phyloP scores from a whole-genome alignment of 2,329 filamentous ascomycete genomes.

The Phialophora chinensis region DNA sequence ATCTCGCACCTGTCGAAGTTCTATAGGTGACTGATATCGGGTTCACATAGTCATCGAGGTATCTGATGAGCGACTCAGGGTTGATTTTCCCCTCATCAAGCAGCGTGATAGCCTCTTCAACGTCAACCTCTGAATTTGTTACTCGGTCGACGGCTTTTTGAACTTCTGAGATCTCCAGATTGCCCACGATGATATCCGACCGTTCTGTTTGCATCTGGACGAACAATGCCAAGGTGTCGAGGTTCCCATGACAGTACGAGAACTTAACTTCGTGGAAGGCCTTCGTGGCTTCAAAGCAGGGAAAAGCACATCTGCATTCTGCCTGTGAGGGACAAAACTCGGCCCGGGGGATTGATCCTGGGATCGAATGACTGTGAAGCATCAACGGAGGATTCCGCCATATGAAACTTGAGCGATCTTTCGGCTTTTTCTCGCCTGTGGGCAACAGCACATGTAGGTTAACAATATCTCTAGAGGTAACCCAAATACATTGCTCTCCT shows the following conservation, averaged over 20 bases:
- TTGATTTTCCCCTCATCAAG: neutral
- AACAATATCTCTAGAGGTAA: neutral
- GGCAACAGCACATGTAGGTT: neutral
- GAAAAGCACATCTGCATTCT: neutral
- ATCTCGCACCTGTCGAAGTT: neutral
- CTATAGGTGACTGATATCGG: neutral
- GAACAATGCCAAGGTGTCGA: neutral
- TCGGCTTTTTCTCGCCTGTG: neutral
- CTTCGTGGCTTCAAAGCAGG: neutral
- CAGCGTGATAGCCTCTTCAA: neutral
- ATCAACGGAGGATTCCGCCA: conserved; percentile 1
- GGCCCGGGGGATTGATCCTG: neutral
- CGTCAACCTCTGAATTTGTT: neutral
- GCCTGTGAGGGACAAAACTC: neutral
- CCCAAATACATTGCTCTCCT: neutral
- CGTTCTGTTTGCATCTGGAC: neutral
- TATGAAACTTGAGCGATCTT: neutral
- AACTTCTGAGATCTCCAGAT: neutral
- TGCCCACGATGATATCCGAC: neutral
- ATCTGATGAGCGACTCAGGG: neutral
- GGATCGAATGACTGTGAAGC: neutral
- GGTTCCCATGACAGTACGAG: neutral
- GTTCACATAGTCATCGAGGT: neutral
- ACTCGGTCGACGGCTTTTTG: neutral
- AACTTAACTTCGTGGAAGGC: neutral